Evolutionary conservation across 2,329 filamentous ascomycete species (phyloP).

Genomic region (Ophiostoma himal-ulmi): DNA sequence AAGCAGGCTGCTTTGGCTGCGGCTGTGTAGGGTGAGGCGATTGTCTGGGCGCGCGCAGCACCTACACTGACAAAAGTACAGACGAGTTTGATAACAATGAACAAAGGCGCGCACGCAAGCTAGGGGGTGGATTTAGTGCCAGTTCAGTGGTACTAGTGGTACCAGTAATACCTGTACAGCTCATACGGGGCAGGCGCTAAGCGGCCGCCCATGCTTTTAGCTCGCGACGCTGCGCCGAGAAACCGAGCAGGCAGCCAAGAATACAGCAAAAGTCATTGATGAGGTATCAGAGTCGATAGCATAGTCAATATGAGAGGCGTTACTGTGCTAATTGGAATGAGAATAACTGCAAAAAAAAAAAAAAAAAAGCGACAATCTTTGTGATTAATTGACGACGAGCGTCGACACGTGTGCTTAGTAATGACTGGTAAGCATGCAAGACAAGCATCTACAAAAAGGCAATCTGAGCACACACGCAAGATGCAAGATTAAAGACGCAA

Average conservation of each 20-base stretch:
- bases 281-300: neutral
- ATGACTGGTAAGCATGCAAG: neutral
- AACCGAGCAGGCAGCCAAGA: conserved; percentile 8
- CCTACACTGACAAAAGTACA: neutral
- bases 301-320: too few species aligned
- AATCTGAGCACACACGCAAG: neutral
- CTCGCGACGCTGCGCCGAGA: conserved; percentile 1
- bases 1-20: conserved; percentile 3
- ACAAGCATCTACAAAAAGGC: too few species aligned
- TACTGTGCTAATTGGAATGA: neutral
- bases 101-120: conserved; percentile 12
- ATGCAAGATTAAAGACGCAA: neutral
- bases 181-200: neutral
- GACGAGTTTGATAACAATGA: neutral
- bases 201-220: neutral
- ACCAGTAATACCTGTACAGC: neutral
- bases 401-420: neutral
- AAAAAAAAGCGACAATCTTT: too few species aligned
- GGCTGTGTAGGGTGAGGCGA: conserved; percentile 11
- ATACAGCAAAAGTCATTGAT: neutral
- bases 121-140: conserved; percentile 2
- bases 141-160: neutral
- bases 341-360: neutral
- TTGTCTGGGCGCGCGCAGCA: conserved; percentile 11
- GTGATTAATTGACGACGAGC: too few species aligned